Base-by-base conservation (phyloP, 208 protist genomes). In the Crithidia brevicula region DNA sequence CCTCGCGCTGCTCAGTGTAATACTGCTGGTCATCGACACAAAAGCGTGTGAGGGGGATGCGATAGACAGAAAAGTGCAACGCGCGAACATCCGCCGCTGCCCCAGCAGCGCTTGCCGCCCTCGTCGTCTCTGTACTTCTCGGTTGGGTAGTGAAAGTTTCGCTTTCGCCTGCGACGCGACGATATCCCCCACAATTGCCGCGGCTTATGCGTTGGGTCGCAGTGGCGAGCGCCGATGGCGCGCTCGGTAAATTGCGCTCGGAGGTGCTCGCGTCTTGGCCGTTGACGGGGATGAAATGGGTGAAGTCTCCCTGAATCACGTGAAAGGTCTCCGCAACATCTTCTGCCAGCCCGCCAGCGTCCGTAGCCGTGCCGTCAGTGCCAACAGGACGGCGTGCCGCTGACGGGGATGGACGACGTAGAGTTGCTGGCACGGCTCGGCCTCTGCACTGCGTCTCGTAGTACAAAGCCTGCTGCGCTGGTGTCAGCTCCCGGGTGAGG, bases 21-120 rank as follows among this genome's bases (percentile, higher is more conserved):
- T 86, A 93, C 61, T 76, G 68, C 62, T 93, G 83, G 59, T 93
- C 81, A 3, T 87, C 81, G 15, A 72, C 49, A 20, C 16, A 22
- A 62, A 89, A 89, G 42, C 66, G 78, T 27, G 27, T 82, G 30
- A 89, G 74, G 16, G 87, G 81, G 30, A 93, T 68, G 31, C 84
- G 83, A 43, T 88, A 93, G 51, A 86, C 81, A n/a, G 78, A 78
- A 57, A 93, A 88, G 60, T 81, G 73, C 22, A 91, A 34, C 27
- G 72, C 74, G 20, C 79, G 73, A 15, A 71, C 67, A n/a, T 65
- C 77, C 20, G 67, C 47, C 4, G 42, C 22, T 2, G 50, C 28
- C 2, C 31, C 20, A 38, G 56, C 31, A 4, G 50, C n/a, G 52
- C 33, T 23, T 16, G 45, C 18, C 4, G 56, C 36, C 22, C 49